Evolutionary conservation across 495 filamentous ascomycete species (phyloP).

Genomic region (Hypoxylon fuscum): DNA sequence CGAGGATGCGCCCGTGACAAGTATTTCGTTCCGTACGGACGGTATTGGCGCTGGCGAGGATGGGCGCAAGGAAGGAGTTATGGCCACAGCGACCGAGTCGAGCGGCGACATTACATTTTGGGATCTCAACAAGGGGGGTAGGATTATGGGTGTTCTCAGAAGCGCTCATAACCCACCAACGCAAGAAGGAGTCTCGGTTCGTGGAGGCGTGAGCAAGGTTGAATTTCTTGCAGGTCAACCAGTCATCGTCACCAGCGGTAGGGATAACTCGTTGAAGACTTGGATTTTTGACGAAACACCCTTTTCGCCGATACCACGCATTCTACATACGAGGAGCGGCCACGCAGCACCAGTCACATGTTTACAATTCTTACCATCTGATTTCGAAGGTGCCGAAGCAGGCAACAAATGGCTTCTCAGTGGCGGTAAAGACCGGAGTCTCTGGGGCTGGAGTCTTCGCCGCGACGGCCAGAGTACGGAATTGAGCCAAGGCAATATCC

Average conservation of each 20-base stretch:
- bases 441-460: slow-evolving; percentile 95
- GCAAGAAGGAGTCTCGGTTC: slow-evolving; percentile 49
- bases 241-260: slow-evolving; percentile 85
- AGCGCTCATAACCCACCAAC: slow-evolving; percentile 83
- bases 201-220: slow-evolving; percentile 74
- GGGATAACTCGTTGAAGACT: slow-evolving; percentile 91
- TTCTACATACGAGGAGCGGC: slow-evolving; percentile 83
- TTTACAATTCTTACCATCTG: slow-evolving; percentile 81
- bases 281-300: slow-evolving; percentile 94
- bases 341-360: slow-evolving; percentile 85
- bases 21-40: slow-evolving; percentile 91
- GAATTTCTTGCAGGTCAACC: slow-evolving; percentile 94
- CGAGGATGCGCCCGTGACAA: slow-evolving; percentile 70
- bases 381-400: slow-evolving; percentile 87
- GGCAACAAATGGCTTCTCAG: slow-evolving; percentile 95
- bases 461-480: slow-evolving; percentile 94
- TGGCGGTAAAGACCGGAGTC: slow-evolving; percentile 82
- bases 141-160: slow-evolving; percentile 81
- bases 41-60: slow-evolving; percentile 90
- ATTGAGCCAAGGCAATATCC: slow-evolving; percentile 85
- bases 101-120: slow-evolving; percentile 92
- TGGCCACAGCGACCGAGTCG: slow-evolving; percentile 78
- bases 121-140: slow-evolving; percentile 90
- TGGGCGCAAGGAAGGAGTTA: slow-evolving; percentile 79
- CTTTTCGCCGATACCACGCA: slow-evolving; percentile 82